These are phyloP conservation scores for Castanea crenata DNA, from an alignment of 306 rosid genomes.

Conservation along the genomic window DNA sequence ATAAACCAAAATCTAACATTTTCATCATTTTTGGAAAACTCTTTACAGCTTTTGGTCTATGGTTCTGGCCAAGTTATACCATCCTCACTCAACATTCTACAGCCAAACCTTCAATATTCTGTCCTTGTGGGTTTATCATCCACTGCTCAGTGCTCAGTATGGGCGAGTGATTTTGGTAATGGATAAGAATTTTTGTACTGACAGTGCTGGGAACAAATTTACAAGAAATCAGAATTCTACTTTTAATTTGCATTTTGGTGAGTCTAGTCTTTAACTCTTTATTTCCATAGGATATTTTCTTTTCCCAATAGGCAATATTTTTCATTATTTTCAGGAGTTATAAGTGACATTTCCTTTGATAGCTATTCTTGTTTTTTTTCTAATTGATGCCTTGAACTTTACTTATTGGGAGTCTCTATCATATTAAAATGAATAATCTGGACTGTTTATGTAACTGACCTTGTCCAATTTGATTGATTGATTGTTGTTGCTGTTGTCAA, in stretches of 20 bases:
- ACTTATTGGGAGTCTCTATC: neutral
- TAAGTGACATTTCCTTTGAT: neutral
- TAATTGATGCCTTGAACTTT: neutral
- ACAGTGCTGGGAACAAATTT: slow-evolving; percentile 77
- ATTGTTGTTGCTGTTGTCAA: neutral
- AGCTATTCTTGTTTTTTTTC: neutral
- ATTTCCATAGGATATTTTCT: neutral
- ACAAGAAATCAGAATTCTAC: slow-evolving; percentile 64
- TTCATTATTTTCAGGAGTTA: neutral
- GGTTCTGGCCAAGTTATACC: slow-evolving; percentile 88
- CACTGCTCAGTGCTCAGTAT: slow-evolving; percentile 42
- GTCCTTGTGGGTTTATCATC: slow-evolving; percentile 59
- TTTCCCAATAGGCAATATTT: neutral
- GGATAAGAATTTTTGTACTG: slow-evolving; percentile 80
- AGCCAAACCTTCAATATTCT: slow-evolving; percentile 67
- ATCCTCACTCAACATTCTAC: slow-evolving; percentile 57
- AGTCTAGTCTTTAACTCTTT: slow-evolving; percentile 26
- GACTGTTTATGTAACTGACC: neutral
- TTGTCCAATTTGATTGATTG: no score
- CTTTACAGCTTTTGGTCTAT: slow-evolving; percentile 77
- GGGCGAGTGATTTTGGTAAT: slow-evolving; percentile 75
- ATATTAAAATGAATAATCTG: neutral
- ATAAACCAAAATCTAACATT: slow-evolving; percentile 17
- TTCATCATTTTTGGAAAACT: slow-evolving; percentile 4
- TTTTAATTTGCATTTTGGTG: slow-evolving; percentile 68